Conservation (phyloP, 2,329 filamentous ascomycete genomes). For the Aspergillus bombycis region DNA sequence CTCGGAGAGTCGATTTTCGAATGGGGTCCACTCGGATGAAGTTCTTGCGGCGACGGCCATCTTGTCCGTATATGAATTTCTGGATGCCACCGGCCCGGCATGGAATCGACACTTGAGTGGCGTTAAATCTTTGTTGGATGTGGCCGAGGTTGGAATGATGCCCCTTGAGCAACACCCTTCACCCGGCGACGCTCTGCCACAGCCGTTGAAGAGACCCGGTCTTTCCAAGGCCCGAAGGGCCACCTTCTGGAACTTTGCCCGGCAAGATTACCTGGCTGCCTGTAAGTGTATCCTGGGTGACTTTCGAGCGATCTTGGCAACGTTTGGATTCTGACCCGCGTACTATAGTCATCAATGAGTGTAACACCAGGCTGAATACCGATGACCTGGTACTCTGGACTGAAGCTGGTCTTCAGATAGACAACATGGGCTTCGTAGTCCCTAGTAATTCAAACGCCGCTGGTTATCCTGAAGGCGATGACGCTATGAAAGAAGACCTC, state of each 20-base stretch:
- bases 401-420: constrained; percentile 63
- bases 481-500: constrained; percentile 63
- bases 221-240: constrained; percentile 61
- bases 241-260: constrained; percentile 69
- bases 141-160: constrained; percentile 46
- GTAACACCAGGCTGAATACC: constrained; percentile 63
- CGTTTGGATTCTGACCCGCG: constrained; percentile 10
- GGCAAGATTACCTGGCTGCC: constrained; percentile 67
- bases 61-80: constrained; percentile 68
- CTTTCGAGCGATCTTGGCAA: not conserved
- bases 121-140: constrained; percentile 63
- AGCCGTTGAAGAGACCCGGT: constrained; percentile 36
- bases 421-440: constrained; percentile 55
- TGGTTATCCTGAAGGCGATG: constrained; percentile 40
- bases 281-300: constrained; percentile 45
- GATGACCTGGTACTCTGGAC: constrained; percentile 66
- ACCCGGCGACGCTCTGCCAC: constrained; percentile 42
- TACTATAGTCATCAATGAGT: constrained; percentile 56
- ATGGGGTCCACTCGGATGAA: constrained; percentile 55
- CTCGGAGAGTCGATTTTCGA: constrained; percentile 49
- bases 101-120: constrained; percentile 69
- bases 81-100: constrained; percentile 65
- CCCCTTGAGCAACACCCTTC: constrained; percentile 44
- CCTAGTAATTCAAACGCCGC: constrained; percentile 42
- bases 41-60: constrained; percentile 68